Percentiles rank a stretch among this genome's conserved stretches.
Evolutionary conservation across 345 rosid genomes (phyloP).

Genomic region (Salix brachista): DNA sequence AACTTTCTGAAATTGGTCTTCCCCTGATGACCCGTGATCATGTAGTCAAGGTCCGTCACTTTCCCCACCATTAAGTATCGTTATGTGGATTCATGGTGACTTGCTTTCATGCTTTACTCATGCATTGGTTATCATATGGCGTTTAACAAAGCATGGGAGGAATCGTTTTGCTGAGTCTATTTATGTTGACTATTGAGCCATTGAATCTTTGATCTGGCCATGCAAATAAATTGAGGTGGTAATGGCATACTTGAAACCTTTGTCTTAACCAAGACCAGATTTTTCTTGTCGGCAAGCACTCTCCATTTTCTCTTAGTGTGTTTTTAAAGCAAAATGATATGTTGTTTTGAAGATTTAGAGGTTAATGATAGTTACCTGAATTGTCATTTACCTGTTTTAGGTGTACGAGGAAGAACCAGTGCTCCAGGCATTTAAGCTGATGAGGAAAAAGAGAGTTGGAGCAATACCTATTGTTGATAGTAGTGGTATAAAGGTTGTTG

Average conservation of each 20-base stretch:
- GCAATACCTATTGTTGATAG: constrained; percentile 72
- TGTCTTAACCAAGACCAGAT: neutral
- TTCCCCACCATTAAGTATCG: neutral
- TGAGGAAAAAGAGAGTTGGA: constrained; percentile 77
- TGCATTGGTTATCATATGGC: neutral
- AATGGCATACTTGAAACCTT: neutral
- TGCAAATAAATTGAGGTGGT: neutral
- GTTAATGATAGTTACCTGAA: neutral
- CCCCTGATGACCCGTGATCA: constrained; percentile 52
- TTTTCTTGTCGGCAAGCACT: neutral
- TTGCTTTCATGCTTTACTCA: neutral
- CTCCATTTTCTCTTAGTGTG: neutral
- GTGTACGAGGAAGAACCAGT: constrained; percentile 92
- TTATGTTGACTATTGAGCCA: neutral
- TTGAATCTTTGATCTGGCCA: neutral
- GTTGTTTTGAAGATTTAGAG: neutral
- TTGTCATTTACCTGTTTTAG: constrained; percentile 30
- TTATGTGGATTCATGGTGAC: neutral
- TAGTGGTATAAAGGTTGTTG: constrained; percentile 61
- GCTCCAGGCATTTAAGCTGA: constrained; percentile 89
- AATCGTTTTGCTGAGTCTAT: neutral
- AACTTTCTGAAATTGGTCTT: constrained; percentile 82
- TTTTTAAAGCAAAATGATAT: neutral
- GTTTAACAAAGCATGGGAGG: neutral
- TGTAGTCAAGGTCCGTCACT: constrained; percentile 51